Evolutionary conservation across 768 basidiomycete species (phyloP).

Genomic region (Collybia sordida): DNA sequence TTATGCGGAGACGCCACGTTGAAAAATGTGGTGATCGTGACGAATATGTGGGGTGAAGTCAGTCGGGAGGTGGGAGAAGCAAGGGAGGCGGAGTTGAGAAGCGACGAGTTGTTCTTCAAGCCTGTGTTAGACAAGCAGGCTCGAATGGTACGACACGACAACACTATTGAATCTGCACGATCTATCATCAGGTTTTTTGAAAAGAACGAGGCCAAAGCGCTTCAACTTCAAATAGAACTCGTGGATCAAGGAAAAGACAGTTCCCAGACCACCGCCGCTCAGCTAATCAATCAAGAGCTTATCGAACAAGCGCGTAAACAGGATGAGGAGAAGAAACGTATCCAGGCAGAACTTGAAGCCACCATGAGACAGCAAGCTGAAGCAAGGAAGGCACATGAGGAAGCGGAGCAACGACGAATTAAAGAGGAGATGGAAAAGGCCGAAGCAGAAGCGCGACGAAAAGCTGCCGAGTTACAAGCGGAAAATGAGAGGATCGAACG

Average conservation of each 20-base stretch:
- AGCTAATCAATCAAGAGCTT: too few species aligned
- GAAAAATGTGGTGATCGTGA: slow-evolving; percentile 43
- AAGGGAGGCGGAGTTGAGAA: neutral
- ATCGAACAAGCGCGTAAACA: too few species aligned
- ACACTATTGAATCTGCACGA: neutral
- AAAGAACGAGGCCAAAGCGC: neutral
- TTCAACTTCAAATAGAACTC: slow-evolving; percentile 18
- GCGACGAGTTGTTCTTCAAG: slow-evolving; percentile 35
- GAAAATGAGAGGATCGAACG: too few species aligned
- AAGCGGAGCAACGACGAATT: too few species aligned
- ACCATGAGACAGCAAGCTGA: too few species aligned
- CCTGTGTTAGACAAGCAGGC: slow-evolving; percentile 39
- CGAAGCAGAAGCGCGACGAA: too few species aligned
- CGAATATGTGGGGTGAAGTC: slow-evolving; percentile 42
- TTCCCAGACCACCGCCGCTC: neutral
- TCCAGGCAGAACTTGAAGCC: too few species aligned
- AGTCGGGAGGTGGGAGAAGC: slow-evolving; percentile 32
- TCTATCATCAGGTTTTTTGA: slow-evolving; percentile 4
- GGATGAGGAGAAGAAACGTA: too few species aligned
- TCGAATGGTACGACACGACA: neutral
- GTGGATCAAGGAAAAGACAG: slow-evolving; percentile 2
- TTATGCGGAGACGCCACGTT: slow-evolving; percentile 41
- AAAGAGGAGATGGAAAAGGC: too few species aligned
- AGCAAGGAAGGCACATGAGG: too few species aligned
- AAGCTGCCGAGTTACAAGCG: too few species aligned